Percentiles rank a stretch among this genome's conserved stretches.
Evolutionary conservation across 495 filamentous ascomycete genomes (phyloP).

Genomic region (Trichoderma reesei): DNA sequence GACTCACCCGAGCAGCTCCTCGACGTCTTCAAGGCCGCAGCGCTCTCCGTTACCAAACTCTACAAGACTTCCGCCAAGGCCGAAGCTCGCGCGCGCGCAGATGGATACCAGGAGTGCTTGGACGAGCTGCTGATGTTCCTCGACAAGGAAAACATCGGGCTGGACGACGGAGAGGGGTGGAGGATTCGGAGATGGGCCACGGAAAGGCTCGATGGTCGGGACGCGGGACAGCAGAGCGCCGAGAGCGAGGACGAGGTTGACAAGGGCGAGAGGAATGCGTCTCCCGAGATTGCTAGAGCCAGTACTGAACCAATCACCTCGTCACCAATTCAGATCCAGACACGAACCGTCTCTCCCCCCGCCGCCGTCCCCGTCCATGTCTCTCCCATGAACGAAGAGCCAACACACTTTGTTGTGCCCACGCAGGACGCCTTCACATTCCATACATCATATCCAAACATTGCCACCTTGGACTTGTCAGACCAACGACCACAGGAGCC

Average conservation of each 20-base stretch:
- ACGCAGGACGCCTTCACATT: conserved; percentile 57
- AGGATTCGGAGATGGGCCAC: conserved; percentile 75
- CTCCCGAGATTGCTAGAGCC: conserved; percentile 48
- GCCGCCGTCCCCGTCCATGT: conserved; percentile 22
- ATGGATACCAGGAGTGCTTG: conserved; percentile 89
- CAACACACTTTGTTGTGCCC: conserved; percentile 20
- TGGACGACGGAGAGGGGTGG: conserved; percentile 73
- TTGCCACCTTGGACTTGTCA: conserved; percentile 41
- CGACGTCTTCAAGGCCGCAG: conserved; percentile 82
- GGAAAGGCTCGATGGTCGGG: conserved; percentile 59
- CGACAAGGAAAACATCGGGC: conserved; percentile 66
- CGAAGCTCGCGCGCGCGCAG: conserved; percentile 58
- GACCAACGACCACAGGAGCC: conserved; percentile 26
- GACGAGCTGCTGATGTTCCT: conserved; percentile 81
- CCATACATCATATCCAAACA: conserved; percentile 55
- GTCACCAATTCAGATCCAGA: conserved; percentile 22
- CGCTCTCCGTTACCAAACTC: conserved; percentile 88
- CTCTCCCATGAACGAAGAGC: conserved; percentile 17
- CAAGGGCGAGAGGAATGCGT: conserved; percentile 47
- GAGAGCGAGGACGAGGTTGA: conserved; percentile 61
- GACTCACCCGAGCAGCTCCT: conserved; percentile 73
- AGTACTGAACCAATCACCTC: conserved; percentile 31
- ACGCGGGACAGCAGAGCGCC: conserved; percentile 30
- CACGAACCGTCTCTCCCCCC: conserved; percentile 14
- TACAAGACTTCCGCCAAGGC: conserved; percentile 82